Conservation (phyloP, 805 yeast genomes). For the Hanseniaspora nectarophila region DNA sequence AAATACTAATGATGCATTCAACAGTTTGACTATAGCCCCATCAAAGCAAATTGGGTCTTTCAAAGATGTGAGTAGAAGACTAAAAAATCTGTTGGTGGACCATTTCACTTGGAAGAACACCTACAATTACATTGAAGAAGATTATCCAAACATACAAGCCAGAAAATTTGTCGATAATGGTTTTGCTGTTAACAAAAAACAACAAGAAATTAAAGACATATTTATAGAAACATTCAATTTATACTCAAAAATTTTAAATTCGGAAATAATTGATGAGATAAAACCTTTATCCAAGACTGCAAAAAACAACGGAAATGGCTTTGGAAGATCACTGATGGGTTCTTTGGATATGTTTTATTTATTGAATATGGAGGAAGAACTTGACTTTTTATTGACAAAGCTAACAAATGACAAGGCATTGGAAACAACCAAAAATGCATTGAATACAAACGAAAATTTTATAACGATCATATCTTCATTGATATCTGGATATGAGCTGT, state of each 20-base stretch:
- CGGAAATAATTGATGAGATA: conserved; percentile 33
- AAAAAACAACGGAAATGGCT: conserved; percentile 36
- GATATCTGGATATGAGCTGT: conserved; percentile 41
- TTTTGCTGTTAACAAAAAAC: conserved; percentile 21
- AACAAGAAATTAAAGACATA: conserved; percentile 28
- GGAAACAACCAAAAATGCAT: conserved; percentile 30
- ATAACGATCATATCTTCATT: conserved; percentile 45
- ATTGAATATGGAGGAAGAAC: conserved; percentile 34
- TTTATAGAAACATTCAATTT: conserved; percentile 35
- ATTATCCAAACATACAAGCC: conserved; percentile 27
- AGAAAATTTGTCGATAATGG: conserved; percentile 25
- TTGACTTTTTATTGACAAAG: conserved; percentile 30
- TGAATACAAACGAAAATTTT: conserved; percentile 41
- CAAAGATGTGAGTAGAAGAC: conserved; percentile 18
- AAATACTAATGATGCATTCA: conserved; percentile 11
- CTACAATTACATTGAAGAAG: conserved; percentile 10
- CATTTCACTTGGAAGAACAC: conserved; percentile 22
- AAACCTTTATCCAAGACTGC: conserved; percentile 29
- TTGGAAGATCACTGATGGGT: conserved; percentile 43
- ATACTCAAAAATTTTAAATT: conserved; percentile 35
- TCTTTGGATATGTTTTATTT: conserved; percentile 40
- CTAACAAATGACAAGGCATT: conserved; percentile 33
- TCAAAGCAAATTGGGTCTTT: conserved; percentile 19
- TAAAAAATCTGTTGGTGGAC: conserved; percentile 23
- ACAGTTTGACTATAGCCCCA: conserved; percentile 16